Percentiles rank a stretch among this genome's conserved stretches.
Conservation (phyloP, 306 rosid species). For the Vigna unguiculata region DNA sequence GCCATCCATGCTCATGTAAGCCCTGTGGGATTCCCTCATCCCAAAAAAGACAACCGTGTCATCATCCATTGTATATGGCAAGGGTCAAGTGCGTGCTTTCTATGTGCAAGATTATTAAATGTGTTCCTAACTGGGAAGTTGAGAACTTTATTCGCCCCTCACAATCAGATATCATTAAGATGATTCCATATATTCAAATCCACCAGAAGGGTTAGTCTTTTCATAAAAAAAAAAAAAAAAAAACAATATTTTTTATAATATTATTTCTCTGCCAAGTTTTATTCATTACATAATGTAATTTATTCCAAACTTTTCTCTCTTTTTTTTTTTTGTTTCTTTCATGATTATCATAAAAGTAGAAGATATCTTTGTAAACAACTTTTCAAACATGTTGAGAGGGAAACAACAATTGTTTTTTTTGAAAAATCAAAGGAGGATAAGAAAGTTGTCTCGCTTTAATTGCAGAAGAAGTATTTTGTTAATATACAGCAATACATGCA, state of each 20-base stretch:
- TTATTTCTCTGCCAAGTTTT: background rate
- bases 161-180: conserved; percentile 42
- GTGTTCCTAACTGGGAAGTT: conserved; percentile 48
- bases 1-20: conserved; percentile 60
- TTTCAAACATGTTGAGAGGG: background rate
- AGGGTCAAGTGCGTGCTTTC: conserved; percentile 50
- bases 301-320: background rate
- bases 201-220: background rate
- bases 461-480: background rate
- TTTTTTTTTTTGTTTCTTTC: background rate
- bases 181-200: conserved; percentile 7
- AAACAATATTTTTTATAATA: too few relatives aligned
- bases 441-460: background rate
- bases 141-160: conserved; percentile 48
- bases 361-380: background rate
- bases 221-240: background rate
- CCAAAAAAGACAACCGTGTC: conserved; percentile 55
- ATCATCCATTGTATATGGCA: conserved; percentile 51
- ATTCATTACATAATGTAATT: background rate
- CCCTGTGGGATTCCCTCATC: conserved; percentile 56
- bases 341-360: background rate
- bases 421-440: background rate
- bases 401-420: background rate
- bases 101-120: conserved; percentile 49
- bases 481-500: background rate